Base-by-base conservation (phyloP, 345 rosid genomes). In the Gossypium turneri region DNA sequence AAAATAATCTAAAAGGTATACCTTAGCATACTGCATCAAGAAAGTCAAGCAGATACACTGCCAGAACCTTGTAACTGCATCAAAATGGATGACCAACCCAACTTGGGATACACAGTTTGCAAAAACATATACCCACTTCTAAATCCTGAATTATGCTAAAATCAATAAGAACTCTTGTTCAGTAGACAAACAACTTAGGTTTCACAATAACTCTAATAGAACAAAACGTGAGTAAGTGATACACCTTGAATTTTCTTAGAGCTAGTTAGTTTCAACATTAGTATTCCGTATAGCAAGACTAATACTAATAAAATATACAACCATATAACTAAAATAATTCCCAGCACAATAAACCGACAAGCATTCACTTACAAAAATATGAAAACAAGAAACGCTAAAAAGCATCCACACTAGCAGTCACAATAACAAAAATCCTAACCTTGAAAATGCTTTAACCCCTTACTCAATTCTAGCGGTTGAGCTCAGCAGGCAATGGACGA, bases 401-500 rank as follows among this genome's bases (percentile, higher is more conserved):
- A 50, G 5, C 27, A 50, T 17, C 53, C n/a, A 15, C 6, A 71
- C 66, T 19, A 52, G 44, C 27, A 72, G 56, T 34, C 41, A 24
- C 24, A 38, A 9, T 56, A 56, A 25, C 27, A 17, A 29, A 78
- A 81, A 22, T 20, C 75, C 85, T 74, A 63, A 86, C 90, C 89
- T 88, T 75, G 78, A 60, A 24, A 68, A 44, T 24, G 29, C 17
- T 58, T 53, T 52, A 41, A 38, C 34, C 34, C 20, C 16, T 16
- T 13, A 22, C 60, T 20, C 34, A 58, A 34, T 19, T 45, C 84
- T 86, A 89, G 15, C 93, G 93, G 73, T 90, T 96, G 34, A 84
- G 86, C 85, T 96, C 98, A 0, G 84, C 83, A 0, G 98, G 99
- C 80, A 96, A 81, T 1, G 98, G 97, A 43, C 97, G 87, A 81